These are phyloP conservation scores for Oryza coarctata DNA, from an alignment of 176 grass and related monocot species.

Conservation along the genomic window DNA sequence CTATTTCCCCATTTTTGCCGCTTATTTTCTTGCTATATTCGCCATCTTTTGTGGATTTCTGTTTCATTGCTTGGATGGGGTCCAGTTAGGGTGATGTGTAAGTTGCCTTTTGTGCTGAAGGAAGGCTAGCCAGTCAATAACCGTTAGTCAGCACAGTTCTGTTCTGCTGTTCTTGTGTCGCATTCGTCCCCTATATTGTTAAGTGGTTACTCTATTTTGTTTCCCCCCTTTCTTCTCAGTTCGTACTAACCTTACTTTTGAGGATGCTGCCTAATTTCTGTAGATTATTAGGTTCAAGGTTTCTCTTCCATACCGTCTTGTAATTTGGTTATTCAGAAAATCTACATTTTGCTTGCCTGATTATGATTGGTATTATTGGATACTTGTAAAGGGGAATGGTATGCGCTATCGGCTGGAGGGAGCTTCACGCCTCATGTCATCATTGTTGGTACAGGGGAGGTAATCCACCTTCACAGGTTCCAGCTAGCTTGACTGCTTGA, in stretches of 20 bases:
- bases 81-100: background rate
- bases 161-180: slow-evolving; percentile 16
- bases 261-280: background rate
- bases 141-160: background rate
- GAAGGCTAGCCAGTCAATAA: background rate
- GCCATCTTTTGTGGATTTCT: slow-evolving; percentile 33
- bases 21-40: slow-evolving; percentile 21
- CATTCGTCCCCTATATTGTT: slow-evolving; percentile 15
- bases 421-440: slow-evolving; percentile 95
- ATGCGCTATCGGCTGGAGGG: slow-evolving; percentile 83
- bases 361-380: background rate
- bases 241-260: background rate
- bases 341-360: slow-evolving; percentile 8
- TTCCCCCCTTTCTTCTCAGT: background rate
- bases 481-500: background rate
- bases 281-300: background rate
- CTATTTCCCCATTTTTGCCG: slow-evolving; percentile 1
- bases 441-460: slow-evolving; percentile 81
- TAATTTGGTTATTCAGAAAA: background rate
- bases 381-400: slow-evolving; percentile 81
- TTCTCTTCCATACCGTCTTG: background rate
- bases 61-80: slow-evolving; percentile 29
- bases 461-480: slow-evolving; percentile 19
- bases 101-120: background rate
- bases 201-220: background rate